Conservation (phyloP, 139 green algal species). For the Coccomyxa sp. region DNA sequence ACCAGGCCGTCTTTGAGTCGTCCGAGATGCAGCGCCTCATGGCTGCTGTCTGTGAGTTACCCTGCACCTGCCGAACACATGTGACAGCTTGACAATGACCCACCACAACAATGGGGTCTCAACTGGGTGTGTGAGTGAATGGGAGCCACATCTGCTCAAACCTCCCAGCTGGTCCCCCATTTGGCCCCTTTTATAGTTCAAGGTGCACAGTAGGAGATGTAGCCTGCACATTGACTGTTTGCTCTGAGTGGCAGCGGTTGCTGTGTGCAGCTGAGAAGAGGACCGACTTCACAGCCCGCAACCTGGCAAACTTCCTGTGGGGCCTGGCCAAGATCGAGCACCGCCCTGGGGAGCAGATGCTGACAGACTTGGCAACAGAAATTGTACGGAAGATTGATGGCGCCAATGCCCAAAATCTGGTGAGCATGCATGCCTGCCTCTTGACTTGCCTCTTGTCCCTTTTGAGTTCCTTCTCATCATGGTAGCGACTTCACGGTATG, state of each 20-base stretch:
- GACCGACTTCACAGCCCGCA: slow-evolving; percentile 29
- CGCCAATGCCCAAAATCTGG: slow-evolving; percentile 32
- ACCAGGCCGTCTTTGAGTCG: neutral
- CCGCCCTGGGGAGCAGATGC: slow-evolving; percentile 28
- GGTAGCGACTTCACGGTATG: neutral
- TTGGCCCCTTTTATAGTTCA: too few species aligned
- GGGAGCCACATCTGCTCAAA: too few species aligned
- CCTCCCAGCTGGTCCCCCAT: too few species aligned
- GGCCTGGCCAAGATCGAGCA: slow-evolving; percentile 44
- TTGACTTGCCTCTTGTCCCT: neutral
- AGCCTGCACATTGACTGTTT: too few species aligned
- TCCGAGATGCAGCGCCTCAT: slow-evolving; percentile 28
- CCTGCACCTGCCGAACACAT: too few species aligned
- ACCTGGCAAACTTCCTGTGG: slow-evolving; percentile 53
- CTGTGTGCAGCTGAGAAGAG: slow-evolving; percentile 13
- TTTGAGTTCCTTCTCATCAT: neutral
- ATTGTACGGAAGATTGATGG: neutral
- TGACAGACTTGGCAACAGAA: slow-evolving; percentile 23
- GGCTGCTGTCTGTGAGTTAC: slow-evolving; percentile 5
- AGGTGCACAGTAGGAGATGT: too few species aligned
- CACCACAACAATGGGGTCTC: too few species aligned
- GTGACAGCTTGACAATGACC: too few species aligned
- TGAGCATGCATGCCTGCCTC: neutral
- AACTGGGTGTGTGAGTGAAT: too few species aligned
- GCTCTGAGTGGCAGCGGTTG: too few species aligned